Evolutionary conservation across 495 filamentous ascomycete species (phyloP).

Genomic region (Hypoxylon intermedium): DNA sequence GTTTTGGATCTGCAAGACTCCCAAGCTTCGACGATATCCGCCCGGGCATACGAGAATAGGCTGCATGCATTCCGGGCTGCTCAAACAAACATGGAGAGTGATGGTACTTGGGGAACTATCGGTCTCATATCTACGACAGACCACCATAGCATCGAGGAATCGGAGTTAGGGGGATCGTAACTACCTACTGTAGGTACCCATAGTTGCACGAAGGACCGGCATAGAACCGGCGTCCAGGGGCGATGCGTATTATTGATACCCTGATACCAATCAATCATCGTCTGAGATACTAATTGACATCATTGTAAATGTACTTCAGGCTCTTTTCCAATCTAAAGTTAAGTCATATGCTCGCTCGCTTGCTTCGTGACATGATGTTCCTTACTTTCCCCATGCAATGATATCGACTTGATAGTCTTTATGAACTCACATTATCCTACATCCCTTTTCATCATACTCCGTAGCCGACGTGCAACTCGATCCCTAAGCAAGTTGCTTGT

Average conservation of each 20-base stretch:
- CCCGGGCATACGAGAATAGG: conserved; percentile 40
- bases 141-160: conserved; percentile 45
- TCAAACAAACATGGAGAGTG: conserved; percentile 36
- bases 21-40: conserved; percentile 41
- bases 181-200: no score
- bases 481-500: conserved; percentile 58
- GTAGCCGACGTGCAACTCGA: not conserved
- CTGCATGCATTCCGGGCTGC: conserved; percentile 40
- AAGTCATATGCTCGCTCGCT: conserved; percentile 11
- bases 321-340: not conserved
- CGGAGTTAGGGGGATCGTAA: conserved; percentile 36
- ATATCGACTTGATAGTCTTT: not conserved
- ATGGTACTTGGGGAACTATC: conserved; percentile 28
- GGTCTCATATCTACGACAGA: conserved; percentile 49
- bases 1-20: conserved; percentile 32
- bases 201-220: not conserved
- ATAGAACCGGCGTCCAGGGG: conserved; percentile 13
- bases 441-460: not conserved
- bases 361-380: conserved; percentile 1
- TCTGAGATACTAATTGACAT: no score
- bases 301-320: conserved; percentile 7
- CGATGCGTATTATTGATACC: not conserved
- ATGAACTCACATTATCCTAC: not conserved
- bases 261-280: not conserved
- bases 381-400: conserved; percentile 11